Evolutionary conservation across 805 yeast species (phyloP).

Genomic region (Starmera amethionina): DNA sequence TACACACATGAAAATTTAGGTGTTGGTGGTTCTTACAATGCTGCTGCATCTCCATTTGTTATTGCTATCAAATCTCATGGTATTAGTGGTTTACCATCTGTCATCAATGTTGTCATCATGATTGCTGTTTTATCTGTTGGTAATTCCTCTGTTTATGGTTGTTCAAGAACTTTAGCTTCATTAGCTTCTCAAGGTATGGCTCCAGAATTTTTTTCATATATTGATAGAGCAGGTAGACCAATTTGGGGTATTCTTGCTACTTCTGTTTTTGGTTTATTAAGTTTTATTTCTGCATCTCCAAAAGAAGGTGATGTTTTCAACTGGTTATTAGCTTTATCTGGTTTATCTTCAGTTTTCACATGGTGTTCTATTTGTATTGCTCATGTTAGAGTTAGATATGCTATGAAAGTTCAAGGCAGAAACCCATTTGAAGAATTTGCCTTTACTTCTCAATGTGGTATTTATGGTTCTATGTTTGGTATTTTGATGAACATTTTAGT

Average conservation of each 20-base stretch:
- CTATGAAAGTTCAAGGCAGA: slow-evolving; percentile 53
- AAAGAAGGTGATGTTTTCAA: slow-evolving; percentile 49
- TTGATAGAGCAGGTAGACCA: slow-evolving; percentile 46
- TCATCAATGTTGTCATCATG: slow-evolving; percentile 51
- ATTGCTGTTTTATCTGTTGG: slow-evolving; percentile 45
- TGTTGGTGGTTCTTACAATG: slow-evolving; percentile 45
- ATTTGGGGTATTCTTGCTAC: slow-evolving; percentile 34
- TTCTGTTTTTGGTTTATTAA: slow-evolving; percentile 40
- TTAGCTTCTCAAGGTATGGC: slow-evolving; percentile 42
- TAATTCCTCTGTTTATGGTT: slow-evolving; percentile 43
- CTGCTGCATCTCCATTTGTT: slow-evolving; percentile 58
- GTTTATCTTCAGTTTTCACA: slow-evolving; percentile 66
- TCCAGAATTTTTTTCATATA: slow-evolving; percentile 35
- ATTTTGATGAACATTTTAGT: slow-evolving; percentile 46
- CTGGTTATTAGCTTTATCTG: slow-evolving; percentile 74
- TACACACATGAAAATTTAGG: slow-evolving; percentile 39
- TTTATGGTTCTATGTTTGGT: slow-evolving; percentile 59
- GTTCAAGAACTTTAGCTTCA: slow-evolving; percentile 44
- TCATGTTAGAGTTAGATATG: slow-evolving; percentile 59
- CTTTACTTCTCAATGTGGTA: slow-evolving; percentile 62
- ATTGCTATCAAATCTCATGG: slow-evolving; percentile 56
- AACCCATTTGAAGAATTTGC: slow-evolving; percentile 52
- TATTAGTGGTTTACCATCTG: slow-evolving; percentile 47
- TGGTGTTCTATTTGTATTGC: slow-evolving; percentile 70
- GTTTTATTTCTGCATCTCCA: slow-evolving; percentile 54